Base-by-base conservation (phyloP, 2,329 filamentous ascomycete genomes). In the Fusarium virguliforme region DNA sequence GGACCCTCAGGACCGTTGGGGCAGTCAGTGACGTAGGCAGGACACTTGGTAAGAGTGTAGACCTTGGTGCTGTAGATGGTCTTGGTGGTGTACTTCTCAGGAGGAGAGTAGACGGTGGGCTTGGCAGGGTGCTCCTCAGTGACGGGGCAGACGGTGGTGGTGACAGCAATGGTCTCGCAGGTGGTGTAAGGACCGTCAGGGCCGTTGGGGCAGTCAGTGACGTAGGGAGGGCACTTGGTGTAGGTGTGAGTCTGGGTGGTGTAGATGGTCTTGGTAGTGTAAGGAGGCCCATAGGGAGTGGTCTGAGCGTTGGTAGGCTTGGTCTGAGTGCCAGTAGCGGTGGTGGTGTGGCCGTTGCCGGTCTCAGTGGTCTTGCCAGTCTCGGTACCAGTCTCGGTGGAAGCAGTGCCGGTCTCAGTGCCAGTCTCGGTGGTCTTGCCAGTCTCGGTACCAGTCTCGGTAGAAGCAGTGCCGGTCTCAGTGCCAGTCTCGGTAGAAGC, bases 131-230 rank as follows among this genome's bases (percentile, higher is more conserved):
- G 24, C 53, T 60, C 56, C 69, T 74, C 69, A n/a, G n/a, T n/a
- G 56, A 84, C 79, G 10, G 83, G 83, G 79, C 83, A 84, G 60
- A 84, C 76, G 6, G 83, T 85, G 46, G 82, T 84, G 38, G 79
- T 82, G 53, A 79, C 59, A 24, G 79, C 72, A 30, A 76, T 67
- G n/a, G 79, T 79, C 70, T 78, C 71, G 8, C 76, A 80, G 56
- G 76, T 75, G 60, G 76, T 74, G 70, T 70, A 70, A 62, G 70
- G 71, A 32, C 71, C 65, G 46, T 71, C 26, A 34, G 69, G 64
- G 22, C 70, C 67, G 53, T 64, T 67, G 34, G 79, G 79, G 73
- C 79, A 81, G 62, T 75, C 62, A 13, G 75, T 76, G 59, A 80
- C 76, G 26, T 73, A 71, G 2, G 78, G 68, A 18, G 78, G 74